phyloP scores from a whole-genome alignment of 139 green algal genomes.

The Closterium sp. region DNA sequence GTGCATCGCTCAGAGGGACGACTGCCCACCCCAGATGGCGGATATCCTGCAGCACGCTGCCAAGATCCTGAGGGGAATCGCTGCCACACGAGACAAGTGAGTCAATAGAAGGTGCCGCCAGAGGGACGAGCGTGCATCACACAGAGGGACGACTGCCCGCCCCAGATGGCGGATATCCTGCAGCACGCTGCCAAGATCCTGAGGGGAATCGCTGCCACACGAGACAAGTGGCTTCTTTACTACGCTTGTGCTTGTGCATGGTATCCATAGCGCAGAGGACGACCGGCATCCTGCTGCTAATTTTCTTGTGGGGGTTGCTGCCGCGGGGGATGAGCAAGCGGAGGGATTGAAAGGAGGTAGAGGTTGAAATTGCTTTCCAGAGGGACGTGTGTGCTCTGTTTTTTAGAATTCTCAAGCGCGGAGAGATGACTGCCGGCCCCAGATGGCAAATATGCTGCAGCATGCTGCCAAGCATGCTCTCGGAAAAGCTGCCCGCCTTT shows the following conservation, averaged over 20 bases:
- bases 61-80: slow-evolving; percentile 20
- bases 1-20: slow-evolving; percentile 37
- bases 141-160: slow-evolving; percentile 14
- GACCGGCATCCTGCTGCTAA: no score
- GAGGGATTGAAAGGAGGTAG: no score
- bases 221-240: slow-evolving; percentile 23
- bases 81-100: slow-evolving; percentile 17
- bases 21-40: slow-evolving; percentile 17
- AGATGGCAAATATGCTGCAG: slow-evolving; percentile 6
- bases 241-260: no score
- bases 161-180: slow-evolving; percentile 20
- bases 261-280: neutral
- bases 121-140: no score
- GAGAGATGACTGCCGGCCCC: no score
- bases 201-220: neutral
- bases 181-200: slow-evolving; percentile 17
- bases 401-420: no score
- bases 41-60: slow-evolving; percentile 24
- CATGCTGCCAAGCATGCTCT: no score
- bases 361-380: no score
- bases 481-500: neutral
- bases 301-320: no score
- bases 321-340: no score
- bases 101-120: no score
- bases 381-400: no score